These are phyloP conservation scores for Solanum aculeatissimum DNA, from an alignment of 305 asterid genomes.

Conservation along the genomic window DNA sequence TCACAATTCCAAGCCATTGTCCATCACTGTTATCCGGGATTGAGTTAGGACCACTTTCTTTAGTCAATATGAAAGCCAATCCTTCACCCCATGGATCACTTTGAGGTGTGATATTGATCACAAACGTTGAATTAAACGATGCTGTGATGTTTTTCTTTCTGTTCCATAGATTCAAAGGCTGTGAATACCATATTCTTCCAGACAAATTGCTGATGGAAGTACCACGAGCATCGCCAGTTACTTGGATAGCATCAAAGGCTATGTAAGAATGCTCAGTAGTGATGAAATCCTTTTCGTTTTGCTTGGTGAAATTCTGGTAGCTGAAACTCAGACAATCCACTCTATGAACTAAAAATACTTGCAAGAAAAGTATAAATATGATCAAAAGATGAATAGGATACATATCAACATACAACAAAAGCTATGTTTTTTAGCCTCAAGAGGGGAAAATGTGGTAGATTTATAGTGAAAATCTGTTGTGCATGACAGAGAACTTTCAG, in stretches of 20 bases:
- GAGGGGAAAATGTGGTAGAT: neutral
- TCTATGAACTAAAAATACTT: neutral
- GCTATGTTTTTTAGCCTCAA: neutral
- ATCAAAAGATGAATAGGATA: neutral
- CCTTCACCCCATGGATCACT: conserved; percentile 4
- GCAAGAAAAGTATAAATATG: neutral
- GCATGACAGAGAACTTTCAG: neutral
- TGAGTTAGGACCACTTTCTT: neutral
- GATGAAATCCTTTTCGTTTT: neutral
- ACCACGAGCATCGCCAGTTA: neutral
- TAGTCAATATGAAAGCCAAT: conserved; percentile 10
- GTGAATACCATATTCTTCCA: conserved; percentile 1
- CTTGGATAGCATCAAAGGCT: neutral
- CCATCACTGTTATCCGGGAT: conserved; percentile 1
- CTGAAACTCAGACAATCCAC: neutral
- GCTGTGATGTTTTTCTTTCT: neutral
- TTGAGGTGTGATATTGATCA: neutral
- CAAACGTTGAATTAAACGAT: conserved; percentile 4
- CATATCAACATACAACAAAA: neutral
- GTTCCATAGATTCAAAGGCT: conserved; percentile 6
- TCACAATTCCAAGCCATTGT: conserved; percentile 8
- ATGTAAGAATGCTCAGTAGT: neutral
- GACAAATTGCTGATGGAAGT: neutral
- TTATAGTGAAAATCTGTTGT: neutral
- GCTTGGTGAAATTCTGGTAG: neutral